phyloP scores from a whole-genome alignment of 768 basidiomycete genomes.

The Hydnomerulius pinastri region DNA sequence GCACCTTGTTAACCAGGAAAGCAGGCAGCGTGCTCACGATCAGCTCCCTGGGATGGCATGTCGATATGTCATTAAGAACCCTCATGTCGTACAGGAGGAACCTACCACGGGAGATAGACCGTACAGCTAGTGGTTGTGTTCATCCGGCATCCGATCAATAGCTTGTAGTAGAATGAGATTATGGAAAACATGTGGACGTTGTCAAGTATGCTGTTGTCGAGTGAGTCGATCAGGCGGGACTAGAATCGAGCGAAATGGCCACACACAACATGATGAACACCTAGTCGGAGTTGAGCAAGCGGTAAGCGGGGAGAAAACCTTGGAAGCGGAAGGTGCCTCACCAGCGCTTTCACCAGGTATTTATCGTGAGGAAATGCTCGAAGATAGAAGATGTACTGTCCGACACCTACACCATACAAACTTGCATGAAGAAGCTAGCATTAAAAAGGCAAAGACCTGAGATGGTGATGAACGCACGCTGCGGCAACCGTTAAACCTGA shows the following conservation, averaged over 20 bases:
- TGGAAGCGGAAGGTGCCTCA: slow-evolving; percentile 1
- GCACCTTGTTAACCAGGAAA: background rate
- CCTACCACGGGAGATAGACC: slow-evolving; percentile 7
- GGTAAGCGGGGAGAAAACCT: background rate
- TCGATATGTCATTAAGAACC: background rate
- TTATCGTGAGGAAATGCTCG: slow-evolving; percentile 17
- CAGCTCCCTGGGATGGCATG: background rate
- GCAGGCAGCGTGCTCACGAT: slow-evolving; percentile 2
- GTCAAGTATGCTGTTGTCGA: slow-evolving; percentile 14
- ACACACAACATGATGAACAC: no score
- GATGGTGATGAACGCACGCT: slow-evolving; percentile 8
- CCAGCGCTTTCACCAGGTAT: slow-evolving; percentile 11
- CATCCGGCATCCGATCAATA: slow-evolving; percentile 14
- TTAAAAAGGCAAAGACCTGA: background rate
- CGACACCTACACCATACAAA: slow-evolving; percentile 17
- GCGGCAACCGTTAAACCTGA: slow-evolving; percentile 15
- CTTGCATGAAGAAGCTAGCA: slow-evolving; percentile 9
- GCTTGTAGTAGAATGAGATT: background rate
- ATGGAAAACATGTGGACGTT: background rate
- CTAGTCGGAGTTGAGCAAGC: no score
- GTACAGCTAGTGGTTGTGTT: background rate
- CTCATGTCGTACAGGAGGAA: background rate
- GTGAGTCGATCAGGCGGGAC: no score
- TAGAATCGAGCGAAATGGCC: no score
- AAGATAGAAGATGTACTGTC: slow-evolving; percentile 22